phyloP scores from a whole-genome alignment of 1,284 basidiomycete species.

The Ustilago loliicola region DNA sequence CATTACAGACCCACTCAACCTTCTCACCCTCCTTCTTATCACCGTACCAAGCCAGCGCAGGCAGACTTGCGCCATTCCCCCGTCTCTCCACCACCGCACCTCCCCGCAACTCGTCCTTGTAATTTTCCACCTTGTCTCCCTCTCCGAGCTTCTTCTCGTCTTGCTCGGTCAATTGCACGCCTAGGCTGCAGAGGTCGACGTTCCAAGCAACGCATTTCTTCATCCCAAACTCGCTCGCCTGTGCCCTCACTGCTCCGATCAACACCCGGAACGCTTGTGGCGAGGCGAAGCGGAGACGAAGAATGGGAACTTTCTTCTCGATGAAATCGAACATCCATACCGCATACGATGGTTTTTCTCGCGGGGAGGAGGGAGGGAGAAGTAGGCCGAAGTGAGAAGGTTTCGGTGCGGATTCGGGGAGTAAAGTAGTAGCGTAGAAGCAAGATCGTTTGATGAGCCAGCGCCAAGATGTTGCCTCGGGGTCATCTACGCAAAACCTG shows the following conservation, averaged over 20 bases:
- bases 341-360: conserved; percentile 14
- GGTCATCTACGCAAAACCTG: conserved; percentile 44
- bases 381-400: conserved; percentile 25
- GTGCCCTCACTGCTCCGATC: conserved; percentile 15
- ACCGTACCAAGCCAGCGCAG: conserved; percentile 43
- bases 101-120: conserved; percentile 10
- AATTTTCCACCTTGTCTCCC: conserved; percentile 16
- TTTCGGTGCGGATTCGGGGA: conserved; percentile 27
- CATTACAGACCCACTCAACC: conserved; percentile 46
- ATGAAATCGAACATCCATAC: conserved; percentile 50
- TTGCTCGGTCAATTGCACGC: conserved; percentile 18
- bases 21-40: conserved; percentile 20
- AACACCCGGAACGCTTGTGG: conserved; percentile 12
- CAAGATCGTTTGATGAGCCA: conserved; percentile 46
- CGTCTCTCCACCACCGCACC: conserved; percentile 35
- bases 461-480: conserved; percentile 45
- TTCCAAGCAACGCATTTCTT: conserved; percentile 48
- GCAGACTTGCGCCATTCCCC: conserved; percentile 28
- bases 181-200: conserved; percentile 25
- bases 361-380: not conserved
- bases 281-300: conserved; percentile 27
- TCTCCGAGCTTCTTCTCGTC: conserved; percentile 16
- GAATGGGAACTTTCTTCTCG: conserved; percentile 32
- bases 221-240: conserved; percentile 33
- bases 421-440: conserved; percentile 38